Base-by-base conservation (phyloP, 2,329 filamentous ascomycete species). In the Pyrenochaeta sp. region DNA sequence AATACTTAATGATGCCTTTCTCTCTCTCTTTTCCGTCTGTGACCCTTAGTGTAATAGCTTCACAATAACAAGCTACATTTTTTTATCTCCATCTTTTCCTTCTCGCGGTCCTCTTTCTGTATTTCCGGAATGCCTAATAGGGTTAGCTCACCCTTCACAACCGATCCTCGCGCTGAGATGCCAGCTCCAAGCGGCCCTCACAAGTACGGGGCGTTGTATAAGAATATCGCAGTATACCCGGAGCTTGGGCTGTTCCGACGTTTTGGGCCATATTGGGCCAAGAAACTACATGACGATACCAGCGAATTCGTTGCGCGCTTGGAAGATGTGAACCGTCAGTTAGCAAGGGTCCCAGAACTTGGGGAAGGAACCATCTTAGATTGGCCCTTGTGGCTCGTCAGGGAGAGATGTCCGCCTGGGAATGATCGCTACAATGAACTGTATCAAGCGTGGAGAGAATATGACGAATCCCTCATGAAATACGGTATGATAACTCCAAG, bases 231-330 rank as follows among this genome's bases (percentile, higher is more conserved):
- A 11, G 12, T 15, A 1, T 39, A 41, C 41, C 51, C 55, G 3
- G 55, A 51, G 27, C 4, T 46, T 7, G 51, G 33, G 3, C 32
- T 30, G 4, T 58, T 58, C 31, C 55, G 47, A 5, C 36, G 46
- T 5, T 49, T 54, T 20, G 48, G 20, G 27, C 21, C 12, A 2
- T 45, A 31, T 11, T 54, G 44, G 51, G 47, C 55, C 9, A 54
- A 55, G 42, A 58, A 45, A 15, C 36, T 54, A 7, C 36, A 54
- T 31, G 55, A 58, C 37, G 55, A 55, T 33, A 51, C 44, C 5
- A 30, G 32, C n/a, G 51, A 54, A 15, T 29, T 58, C 17, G 18
- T 33, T 15, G 29, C 32, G 10, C 10, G 29, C 17, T 12, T 35
- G 9, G 33, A 33, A 14, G 21, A 9, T 3, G 27, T 54, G 14